A percentile compares a stretch with the other conserved stretches of the same genome.
These are phyloP conservation scores for Pythium plurisporium DNA, from an alignment of 352 stramenopile species.

Conservation along the genomic window DNA sequence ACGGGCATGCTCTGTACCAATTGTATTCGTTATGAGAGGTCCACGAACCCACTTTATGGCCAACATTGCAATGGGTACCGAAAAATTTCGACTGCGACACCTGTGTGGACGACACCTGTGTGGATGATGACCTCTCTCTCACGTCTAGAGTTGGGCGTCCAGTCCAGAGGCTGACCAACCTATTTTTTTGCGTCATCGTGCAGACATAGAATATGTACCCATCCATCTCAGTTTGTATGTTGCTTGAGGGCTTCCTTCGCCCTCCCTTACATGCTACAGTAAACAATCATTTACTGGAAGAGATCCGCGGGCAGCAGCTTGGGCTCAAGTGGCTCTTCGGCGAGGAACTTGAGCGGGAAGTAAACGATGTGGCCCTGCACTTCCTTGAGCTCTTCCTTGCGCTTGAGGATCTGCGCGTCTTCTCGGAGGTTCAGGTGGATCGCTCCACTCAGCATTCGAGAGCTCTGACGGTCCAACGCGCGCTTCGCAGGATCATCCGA, in stretches of 20 bases:
- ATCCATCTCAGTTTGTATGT: no score
- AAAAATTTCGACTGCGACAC: conserved; percentile 4
- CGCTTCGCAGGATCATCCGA: no score
- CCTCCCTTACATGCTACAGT: no score
- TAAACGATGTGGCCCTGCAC: conserved; percentile 84
- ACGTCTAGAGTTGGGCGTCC: no score
- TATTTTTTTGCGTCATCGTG: no score
- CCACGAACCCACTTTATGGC: neutral
- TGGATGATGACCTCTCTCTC: no score
- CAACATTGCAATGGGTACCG: neutral
- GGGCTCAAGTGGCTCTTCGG: conserved; percentile 80
- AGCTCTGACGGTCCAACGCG: conserved; percentile 7
- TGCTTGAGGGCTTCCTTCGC: no score
- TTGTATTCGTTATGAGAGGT: conserved; percentile 2
- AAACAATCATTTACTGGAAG: no score
- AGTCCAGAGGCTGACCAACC: no score
- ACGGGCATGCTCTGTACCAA: neutral
- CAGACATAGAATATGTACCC: no score
- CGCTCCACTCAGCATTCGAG: conserved; percentile 42
- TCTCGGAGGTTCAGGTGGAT: conserved; percentile 76
- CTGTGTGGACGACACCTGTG: conserved; percentile 1
- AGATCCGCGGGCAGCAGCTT: conserved; percentile 78
- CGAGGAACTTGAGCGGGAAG: conserved; percentile 81
- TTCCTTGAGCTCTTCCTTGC: conserved; percentile 73
- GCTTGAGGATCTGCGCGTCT: conserved; percentile 50